Evolutionary conservation across 495 filamentous ascomycete species (phyloP), one percentile per base, ranked within the genome.

Genomic region (Penicillium bialowiezense): DNA sequence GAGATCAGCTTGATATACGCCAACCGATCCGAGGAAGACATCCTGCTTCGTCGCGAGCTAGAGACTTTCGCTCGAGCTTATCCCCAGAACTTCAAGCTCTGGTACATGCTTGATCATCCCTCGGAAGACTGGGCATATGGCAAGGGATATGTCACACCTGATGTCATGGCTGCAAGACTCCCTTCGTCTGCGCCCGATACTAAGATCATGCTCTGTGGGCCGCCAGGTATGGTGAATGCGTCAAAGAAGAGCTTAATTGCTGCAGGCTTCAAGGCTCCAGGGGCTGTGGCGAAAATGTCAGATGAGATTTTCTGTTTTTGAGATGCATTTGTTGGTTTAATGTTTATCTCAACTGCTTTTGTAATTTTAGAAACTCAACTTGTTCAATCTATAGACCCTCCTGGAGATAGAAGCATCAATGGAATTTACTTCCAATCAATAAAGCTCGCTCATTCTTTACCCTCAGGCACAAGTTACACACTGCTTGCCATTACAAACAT

Each of bases 1-100:
- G 50, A 70, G 44, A 53, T 80, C 23, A 65, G 58, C 32, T 59
- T 76, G 2, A 49, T 81, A 32, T 79, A 71, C 44, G 64, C 64
- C 13, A 71, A 70, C 43, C 59, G 66, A 35, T 43, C 31, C 8
- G 62, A 69, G 38, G 52, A 52, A 13, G 68, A 71, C 46, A 70
- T 71, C 37, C 48, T 71, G 29, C 55, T 56, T 18, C 55, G 72
- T 5, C 44, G 54, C 1, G 69, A 80, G 45, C 62, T 78, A 5
- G 74, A 78, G 71, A 48, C 56, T 9, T 74, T 74, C 55, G 70
- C 63, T 3, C 28, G 44, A 26, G 44, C 46, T 14, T 70, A 63
- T 26, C 64, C 62, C 0, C 44, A 64, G 1, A 72, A 71, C 32
- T 58, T 80, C 29, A 63, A 56, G 51, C 56, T 76, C 10, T 55